These are phyloP conservation scores for Phialophora verrucosa DNA, from an alignment of 2,329 filamentous ascomycete genomes.

Conservation along the genomic window DNA sequence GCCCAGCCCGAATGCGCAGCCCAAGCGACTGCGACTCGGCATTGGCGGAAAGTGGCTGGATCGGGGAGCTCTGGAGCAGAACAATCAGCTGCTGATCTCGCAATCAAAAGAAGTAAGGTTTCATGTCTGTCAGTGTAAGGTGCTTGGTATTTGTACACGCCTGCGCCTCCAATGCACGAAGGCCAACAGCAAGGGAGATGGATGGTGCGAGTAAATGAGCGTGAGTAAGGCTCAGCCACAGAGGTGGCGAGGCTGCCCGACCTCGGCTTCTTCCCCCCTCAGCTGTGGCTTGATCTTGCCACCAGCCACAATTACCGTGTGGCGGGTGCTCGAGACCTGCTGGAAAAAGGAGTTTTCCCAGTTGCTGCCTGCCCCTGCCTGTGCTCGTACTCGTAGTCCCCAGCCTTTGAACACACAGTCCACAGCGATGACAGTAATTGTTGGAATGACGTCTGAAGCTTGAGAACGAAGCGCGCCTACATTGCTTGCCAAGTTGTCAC, in stretches of 20 bases:
- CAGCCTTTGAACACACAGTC: not conserved
- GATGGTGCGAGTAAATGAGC: too few relatives aligned
- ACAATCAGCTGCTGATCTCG: not conserved
- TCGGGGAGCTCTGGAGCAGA: not conserved
- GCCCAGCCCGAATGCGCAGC: not conserved
- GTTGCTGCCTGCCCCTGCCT: not conserved
- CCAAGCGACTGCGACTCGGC: conserved; percentile 1
- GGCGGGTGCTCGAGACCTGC: not conserved
- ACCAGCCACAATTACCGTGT: not conserved
- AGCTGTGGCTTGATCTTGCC: not conserved
- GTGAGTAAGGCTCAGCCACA: not conserved
- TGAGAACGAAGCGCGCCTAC: not conserved
- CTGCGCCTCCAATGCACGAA: too few relatives aligned
- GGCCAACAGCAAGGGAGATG: too few relatives aligned
- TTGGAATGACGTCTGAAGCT: not conserved
- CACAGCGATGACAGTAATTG: not conserved
- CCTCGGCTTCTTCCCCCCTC: not conserved
- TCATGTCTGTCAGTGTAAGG: not conserved
- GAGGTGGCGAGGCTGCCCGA: not conserved
- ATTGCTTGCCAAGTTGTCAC: not conserved
- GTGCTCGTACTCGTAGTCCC: not conserved
- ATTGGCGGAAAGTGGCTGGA: not conserved
- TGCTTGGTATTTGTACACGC: too few relatives aligned
- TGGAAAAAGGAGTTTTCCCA: not conserved
- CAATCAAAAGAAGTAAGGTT: not conserved